phyloP scores from a whole-genome alignment of 306 rosid genomes.

The Quercus alba region DNA sequence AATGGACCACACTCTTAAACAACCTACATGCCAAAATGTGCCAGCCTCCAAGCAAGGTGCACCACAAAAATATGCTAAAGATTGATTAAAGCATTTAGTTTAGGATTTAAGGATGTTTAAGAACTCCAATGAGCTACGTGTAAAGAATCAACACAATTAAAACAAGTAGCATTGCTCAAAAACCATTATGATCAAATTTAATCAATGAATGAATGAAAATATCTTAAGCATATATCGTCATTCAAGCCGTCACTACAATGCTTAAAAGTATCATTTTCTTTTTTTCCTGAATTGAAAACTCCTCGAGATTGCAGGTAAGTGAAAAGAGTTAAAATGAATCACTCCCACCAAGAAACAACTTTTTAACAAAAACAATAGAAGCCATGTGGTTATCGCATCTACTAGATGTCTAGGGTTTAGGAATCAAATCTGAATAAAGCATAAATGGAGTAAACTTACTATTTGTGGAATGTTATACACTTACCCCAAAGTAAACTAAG shows the following conservation, averaged over 20 bases:
- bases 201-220: not conserved
- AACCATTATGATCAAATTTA: not conserved
- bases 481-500: not conserved
- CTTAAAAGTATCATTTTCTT: not conserved
- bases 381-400: constrained; percentile 66
- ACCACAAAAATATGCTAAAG: not conserved
- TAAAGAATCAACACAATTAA: not conserved
- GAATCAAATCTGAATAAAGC: constrained; percentile 22
- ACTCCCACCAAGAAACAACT: constrained; percentile 53
- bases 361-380: constrained; percentile 24
- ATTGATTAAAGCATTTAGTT: too few species aligned
- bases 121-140: constrained; percentile 13
- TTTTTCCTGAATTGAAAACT: constrained; percentile 4
- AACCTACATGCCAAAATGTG: constrained; percentile 18
- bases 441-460: constrained; percentile 25
- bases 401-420: constrained; percentile 52
- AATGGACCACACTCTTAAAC: constrained; percentile 1
- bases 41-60: constrained; percentile 14
- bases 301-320: constrained; percentile 65
- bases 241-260: constrained; percentile 16
- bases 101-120: not conserved
- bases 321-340: constrained; percentile 20
- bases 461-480: constrained; percentile 44
- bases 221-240: constrained; percentile 9
- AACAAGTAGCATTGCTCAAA: not conserved